Base-by-base conservation (phyloP, 306 rosid species). In the Castanopsis chinensis region DNA sequence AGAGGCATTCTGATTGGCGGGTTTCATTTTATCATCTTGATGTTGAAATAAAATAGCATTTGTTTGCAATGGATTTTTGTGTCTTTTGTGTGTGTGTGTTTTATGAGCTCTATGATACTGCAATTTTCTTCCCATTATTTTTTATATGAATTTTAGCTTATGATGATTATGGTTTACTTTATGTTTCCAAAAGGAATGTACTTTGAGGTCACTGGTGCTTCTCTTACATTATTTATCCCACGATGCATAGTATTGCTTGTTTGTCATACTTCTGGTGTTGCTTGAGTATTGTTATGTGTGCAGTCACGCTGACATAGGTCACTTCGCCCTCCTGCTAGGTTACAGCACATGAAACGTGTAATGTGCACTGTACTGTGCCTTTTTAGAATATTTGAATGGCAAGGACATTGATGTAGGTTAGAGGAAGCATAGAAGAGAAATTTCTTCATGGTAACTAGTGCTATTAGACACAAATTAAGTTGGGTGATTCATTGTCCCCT, bases 1-100 rank as follows among this genome's bases (percentile, higher is more conserved):
- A 83, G 74, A 77, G 78, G 73, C 75, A 78, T 84, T 65, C 83
- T 85, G 81, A 71, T 85, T 79, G 75, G 81, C 83, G 88, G 86
- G 80, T 65, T 78, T 54, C 68, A 43, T 68, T 65, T 74, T 83
- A 70, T 71, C 55, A 37, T 59, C 69, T 75, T 71, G 76, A 56
- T 76, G 37, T 76, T 69, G 67, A 79, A 83, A 79, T 30, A 64
- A 68, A 68, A 8, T 18, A 33, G 19, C n/a, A 68, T 69, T 69
- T 20, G 43, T 58, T 58, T 19, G 23, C 76, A 69, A 67, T 64
- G 63, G 28, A 27, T 54, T 35, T 67, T 45, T 56, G 13, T 7
- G 15, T 18, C 30, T 23, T 64, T 73, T 18, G 9, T 35, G 9
- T 35, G 7, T 35, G 41, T 35, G 19, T 65, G 23, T 19, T 20